Percentiles rank a stretch among this genome's conserved stretches.
phyloP scores from a whole-genome alignment of 2,329 filamentous ascomycete genomes.

The Aspergillus eucalypticola region DNA sequence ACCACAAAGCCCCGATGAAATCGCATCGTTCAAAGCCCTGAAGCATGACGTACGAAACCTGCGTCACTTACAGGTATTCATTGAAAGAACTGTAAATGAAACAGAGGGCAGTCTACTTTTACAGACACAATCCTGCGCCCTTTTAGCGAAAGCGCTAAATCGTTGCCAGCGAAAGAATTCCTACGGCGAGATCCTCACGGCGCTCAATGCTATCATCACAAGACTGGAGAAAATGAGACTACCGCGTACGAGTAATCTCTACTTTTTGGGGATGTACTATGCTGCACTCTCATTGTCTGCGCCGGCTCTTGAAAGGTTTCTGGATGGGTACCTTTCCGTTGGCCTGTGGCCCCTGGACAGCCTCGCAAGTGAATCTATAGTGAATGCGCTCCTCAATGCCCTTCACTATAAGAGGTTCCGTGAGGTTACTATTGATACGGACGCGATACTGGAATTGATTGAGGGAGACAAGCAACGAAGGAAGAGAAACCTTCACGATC shows the following conservation, averaged over 20 bases:
- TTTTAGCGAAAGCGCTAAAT: slow-evolving; percentile 24
- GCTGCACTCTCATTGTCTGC: slow-evolving; percentile 32
- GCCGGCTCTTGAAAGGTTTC: slow-evolving; percentile 30
- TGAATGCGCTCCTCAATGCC: slow-evolving; percentile 25
- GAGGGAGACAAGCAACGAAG: slow-evolving; percentile 21
- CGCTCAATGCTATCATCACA: slow-evolving; percentile 32
- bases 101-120: slow-evolving; percentile 9
- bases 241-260: slow-evolving; percentile 14
- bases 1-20: not conserved
- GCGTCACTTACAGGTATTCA: slow-evolving; percentile 21
- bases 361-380: slow-evolving; percentile 20
- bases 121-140: slow-evolving; percentile 9
- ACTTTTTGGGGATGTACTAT: slow-evolving; percentile 32
- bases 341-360: not conserved
- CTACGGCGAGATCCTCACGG: slow-evolving; percentile 33
- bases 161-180: slow-evolving; percentile 27
- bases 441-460: slow-evolving; percentile 23
- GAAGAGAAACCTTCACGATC: slow-evolving; percentile 18
- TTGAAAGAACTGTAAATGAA: slow-evolving; percentile 29
- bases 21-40: not conserved
- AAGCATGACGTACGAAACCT: slow-evolving; percentile 11
- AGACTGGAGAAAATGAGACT: slow-evolving; percentile 27
- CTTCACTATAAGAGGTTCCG: slow-evolving; percentile 26
- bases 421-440: slow-evolving; percentile 21
- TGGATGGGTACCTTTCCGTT: slow-evolving; percentile 22